These are phyloP conservation scores for Apiotrichum domesticum DNA, from an alignment of 1,284 basidiomycete species.

Conservation along the genomic window DNA sequence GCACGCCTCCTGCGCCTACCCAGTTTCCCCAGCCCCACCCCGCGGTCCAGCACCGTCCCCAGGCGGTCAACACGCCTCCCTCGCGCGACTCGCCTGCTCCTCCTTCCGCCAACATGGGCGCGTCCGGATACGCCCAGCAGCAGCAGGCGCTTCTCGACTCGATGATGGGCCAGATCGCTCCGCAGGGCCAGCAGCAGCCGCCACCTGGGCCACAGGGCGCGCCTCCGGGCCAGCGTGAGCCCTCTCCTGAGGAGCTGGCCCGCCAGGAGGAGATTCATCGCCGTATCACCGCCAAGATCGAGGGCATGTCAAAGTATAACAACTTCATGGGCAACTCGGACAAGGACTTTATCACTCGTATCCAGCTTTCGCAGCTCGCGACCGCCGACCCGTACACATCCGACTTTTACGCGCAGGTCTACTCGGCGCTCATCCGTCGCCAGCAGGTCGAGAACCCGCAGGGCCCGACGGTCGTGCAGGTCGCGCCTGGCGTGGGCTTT, in stretches of 20 bases:
- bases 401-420: constrained; percentile 98
- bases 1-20: constrained; percentile 13
- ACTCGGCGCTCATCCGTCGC: constrained; percentile 71
- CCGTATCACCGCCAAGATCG: constrained; percentile 39
- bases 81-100: constrained; percentile 26
- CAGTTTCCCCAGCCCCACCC: constrained; percentile 19
- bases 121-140: constrained; percentile 33
- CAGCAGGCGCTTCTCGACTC: constrained; percentile 42
- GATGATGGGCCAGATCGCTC: constrained; percentile 39
- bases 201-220: constrained; percentile 9
- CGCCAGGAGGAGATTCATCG: constrained; percentile 32
- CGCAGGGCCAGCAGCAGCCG: constrained; percentile 9
- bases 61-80: constrained; percentile 21
- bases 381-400: constrained; percentile 94
- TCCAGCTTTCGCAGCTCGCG: constrained; percentile 96
- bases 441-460: constrained; percentile 49
- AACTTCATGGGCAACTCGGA: constrained; percentile 88
- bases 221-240: constrained; percentile 5
- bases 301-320: constrained; percentile 79
- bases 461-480: constrained; percentile 72
- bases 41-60: constrained; percentile 39
- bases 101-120: constrained; percentile 21
- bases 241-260: constrained; percentile 36
- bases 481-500: constrained; percentile 66
- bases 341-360: constrained; percentile 99